Evolutionary conservation across 176 grass and related monocot species (phyloP).

Genomic region (Saccharum spontaneum): DNA sequence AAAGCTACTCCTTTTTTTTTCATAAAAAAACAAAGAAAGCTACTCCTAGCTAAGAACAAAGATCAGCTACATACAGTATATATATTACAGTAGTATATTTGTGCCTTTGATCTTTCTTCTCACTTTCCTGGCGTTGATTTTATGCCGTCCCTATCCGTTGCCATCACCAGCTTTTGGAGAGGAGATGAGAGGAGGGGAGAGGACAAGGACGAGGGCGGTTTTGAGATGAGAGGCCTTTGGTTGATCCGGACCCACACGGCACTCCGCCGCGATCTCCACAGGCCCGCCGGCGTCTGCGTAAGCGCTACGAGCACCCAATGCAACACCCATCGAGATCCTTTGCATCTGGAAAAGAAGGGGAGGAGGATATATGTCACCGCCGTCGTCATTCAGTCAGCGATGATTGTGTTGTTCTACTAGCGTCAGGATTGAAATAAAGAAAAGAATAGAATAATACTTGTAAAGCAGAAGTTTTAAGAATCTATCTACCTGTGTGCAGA

Average conservation of each 20-base stretch:
- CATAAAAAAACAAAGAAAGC: not conserved
- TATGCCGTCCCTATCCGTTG: slow-evolving; percentile 20
- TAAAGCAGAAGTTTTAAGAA: not conserved
- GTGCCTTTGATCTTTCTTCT: not conserved
- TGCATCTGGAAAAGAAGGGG: not conserved
- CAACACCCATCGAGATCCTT: not conserved
- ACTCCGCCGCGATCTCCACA: not conserved
- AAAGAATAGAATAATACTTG: not conserved
- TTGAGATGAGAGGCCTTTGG: not conserved
- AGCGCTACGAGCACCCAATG: slow-evolving; percentile 20
- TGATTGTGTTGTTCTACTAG: not conserved
- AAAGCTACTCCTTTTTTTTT: not conserved
- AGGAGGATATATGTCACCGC: not conserved
- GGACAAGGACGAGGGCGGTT: too few relatives aligned
- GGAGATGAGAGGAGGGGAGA: not conserved
- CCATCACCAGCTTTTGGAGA: slow-evolving; percentile 30
- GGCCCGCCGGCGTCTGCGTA: slow-evolving; percentile 3
- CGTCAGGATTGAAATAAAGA: not conserved
- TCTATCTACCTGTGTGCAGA: not conserved
- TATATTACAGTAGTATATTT: too few relatives aligned
- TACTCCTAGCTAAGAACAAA: not conserved
- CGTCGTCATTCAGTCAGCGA: not conserved
- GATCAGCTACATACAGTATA: too few relatives aligned
- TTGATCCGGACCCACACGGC: slow-evolving; percentile 32
- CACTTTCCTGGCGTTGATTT: not conserved